phyloP scores from a whole-genome alignment of 495 filamentous ascomycete genomes.

The Tuber magnatum region DNA sequence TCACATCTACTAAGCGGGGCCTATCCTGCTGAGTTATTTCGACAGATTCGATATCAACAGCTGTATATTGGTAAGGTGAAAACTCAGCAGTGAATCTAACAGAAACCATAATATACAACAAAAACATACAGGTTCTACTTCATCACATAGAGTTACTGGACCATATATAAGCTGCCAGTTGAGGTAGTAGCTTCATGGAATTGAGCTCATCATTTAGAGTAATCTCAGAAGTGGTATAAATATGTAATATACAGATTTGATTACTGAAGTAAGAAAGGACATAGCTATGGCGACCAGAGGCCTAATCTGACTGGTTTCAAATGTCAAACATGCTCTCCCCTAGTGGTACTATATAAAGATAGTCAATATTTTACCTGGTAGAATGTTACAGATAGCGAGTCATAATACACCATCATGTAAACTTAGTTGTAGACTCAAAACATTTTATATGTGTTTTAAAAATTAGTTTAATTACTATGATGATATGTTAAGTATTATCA shows the following conservation, averaged over 20 bases:
- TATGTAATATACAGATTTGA: not conserved
- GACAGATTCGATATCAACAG: not conserved
- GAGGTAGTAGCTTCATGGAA: not conserved
- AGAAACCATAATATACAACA: not conserved
- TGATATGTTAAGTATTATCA: no score
- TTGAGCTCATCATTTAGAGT: not conserved
- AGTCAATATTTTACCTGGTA: not conserved
- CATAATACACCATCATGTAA: not conserved
- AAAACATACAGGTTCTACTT: not conserved
- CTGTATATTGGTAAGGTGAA: not conserved
- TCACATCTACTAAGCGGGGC: not conserved
- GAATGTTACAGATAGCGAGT: not conserved
- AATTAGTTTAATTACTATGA: no score
- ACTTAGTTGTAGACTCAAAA: no score
- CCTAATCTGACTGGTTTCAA: not conserved
- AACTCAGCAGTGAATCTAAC: not conserved
- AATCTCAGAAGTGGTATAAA: not conserved
- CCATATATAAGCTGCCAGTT: not conserved
- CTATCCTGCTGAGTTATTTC: not conserved
- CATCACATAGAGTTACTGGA: not conserved
- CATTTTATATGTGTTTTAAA: no score
- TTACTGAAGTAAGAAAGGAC: not conserved
- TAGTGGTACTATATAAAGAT: not conserved
- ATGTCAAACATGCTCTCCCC: not conserved
- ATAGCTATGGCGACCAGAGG: not conserved